These are phyloP conservation scores for Hymenoscyphus infarciens DNA, from an alignment of 2,329 filamentous ascomycete species.

Conservation along the genomic window DNA sequence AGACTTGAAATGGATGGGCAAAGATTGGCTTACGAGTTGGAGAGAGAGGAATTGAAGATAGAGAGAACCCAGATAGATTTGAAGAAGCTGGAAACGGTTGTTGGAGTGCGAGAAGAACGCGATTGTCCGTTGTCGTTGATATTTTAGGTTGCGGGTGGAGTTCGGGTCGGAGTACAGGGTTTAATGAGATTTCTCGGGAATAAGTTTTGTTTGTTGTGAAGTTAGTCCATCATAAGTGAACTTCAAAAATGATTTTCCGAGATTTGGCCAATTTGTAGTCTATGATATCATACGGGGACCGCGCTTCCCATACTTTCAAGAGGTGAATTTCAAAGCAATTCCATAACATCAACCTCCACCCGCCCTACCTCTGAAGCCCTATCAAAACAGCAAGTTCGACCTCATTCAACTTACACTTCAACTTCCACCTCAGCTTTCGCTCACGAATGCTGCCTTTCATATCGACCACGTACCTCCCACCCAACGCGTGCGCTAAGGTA, in stretches of 20 bases:
- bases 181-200: background rate
- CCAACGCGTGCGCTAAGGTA: background rate
- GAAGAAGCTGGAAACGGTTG: background rate
- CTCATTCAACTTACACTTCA: background rate
- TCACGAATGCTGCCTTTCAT: background rate
- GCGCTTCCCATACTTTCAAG: background rate
- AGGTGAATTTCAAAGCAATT: background rate
- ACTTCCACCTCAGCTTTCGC: background rate
- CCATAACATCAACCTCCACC: background rate
- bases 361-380: background rate
- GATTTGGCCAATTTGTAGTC: background rate
- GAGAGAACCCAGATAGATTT: background rate
- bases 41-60: background rate
- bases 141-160: background rate
- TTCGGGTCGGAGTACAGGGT: background rate
- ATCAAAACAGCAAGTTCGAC: too few relatives aligned
- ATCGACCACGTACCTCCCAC: background rate
- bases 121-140: background rate
- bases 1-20: background rate
- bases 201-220: background rate
- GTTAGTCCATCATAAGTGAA: background rate
- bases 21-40: background rate
- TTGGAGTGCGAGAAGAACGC: background rate
- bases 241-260: background rate
- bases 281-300: background rate